Evolutionary conservation across 805 yeast genomes (phyloP).

Genomic region (Candida stauntonica): DNA sequence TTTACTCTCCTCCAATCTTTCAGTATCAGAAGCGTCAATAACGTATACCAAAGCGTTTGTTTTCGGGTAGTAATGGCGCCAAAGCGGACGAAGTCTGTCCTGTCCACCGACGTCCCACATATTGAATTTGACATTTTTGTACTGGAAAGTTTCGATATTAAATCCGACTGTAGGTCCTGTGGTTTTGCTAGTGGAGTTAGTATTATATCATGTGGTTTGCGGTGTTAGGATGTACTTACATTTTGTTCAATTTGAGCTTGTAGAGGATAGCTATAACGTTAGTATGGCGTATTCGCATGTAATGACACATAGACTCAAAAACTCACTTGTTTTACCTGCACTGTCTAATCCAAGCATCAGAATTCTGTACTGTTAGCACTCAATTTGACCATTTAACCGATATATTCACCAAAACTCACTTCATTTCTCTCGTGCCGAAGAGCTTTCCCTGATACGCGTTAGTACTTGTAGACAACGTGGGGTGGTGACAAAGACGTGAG

Average conservation of each 20-base stretch:
- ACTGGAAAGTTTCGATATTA: slow-evolving; percentile 83
- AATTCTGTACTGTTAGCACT: slow-evolving; percentile 37
- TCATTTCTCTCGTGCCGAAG: slow-evolving; percentile 51
- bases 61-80: slow-evolving; percentile 95
- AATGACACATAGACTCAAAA: no score
- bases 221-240: no score
- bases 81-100: slow-evolving; percentile 82
- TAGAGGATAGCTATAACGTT: slow-evolving; percentile 54
- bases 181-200: slow-evolving; percentile 34
- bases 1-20: slow-evolving; percentile 72
- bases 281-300: no score
- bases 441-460: slow-evolving; percentile 41
- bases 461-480: no score
- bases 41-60: slow-evolving; percentile 90
- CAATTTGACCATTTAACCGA: neutral
- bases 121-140: slow-evolving; percentile 76
- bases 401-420: slow-evolving; percentile 20
- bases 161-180: slow-evolving; percentile 94
- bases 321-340: slow-evolving; percentile 73
- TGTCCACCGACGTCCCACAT: slow-evolving; percentile 98
- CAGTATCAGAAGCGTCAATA: slow-evolving; percentile 73
- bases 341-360: slow-evolving; percentile 90
- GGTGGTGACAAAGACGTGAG: neutral
- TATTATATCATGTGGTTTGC: no score
- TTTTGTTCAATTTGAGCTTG: slow-evolving; percentile 73